Evolutionary conservation across 345 rosid genomes (phyloP), one percentile per base, ranked within the genome.

Genomic region (Ceriops zippeliana): DNA sequence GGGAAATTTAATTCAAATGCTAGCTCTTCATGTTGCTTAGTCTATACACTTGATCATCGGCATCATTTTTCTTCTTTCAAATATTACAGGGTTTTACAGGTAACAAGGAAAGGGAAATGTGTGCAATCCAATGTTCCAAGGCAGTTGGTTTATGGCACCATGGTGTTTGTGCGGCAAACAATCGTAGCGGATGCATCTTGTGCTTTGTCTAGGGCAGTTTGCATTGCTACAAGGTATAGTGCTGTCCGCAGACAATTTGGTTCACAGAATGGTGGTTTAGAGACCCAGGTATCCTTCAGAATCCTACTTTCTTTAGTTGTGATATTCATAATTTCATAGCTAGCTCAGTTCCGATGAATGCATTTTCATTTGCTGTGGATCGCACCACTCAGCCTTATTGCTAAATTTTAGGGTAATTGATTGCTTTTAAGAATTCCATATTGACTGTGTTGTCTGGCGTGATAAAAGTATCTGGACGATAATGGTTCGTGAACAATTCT

Each of bases 201-300:
- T 78, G 97, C 98, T 61, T 79, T 96, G 63, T 87, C 99, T 76
- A 78, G 90, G 58, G 97, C 98, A 66, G 98, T 92, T 80, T 90
- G 98, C 70, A 92, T 96, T 64, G 98, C 99, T 60, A 92, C 99
- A 57, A 86, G 99, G 75, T 96, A 96, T 70, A 96, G 99, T 69
- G 90, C 89, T 73, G 95, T 92, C 68, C 95, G 98, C 65, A 86
- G 99, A 79, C 99, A 96, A 77, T 96, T 96, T 87, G 98, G 98
- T 63, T 79, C 87, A 1, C 83, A 75, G 63, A 75, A 81, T 61
- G 96, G 90, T 68, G 82, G 96, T 69, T 67, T 74, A 67, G 99
- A 96, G 88, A 90, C 88, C 28, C 99, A 90, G 97, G 98, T 92
- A 80, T 60, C 16, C 42, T 42, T 24, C n/a, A 60, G 47, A 62